Evolutionary conservation across 257 asterid species (phyloP), one percentile per base, ranked within the genome.

Genomic region (Solanum virginianum): DNA sequence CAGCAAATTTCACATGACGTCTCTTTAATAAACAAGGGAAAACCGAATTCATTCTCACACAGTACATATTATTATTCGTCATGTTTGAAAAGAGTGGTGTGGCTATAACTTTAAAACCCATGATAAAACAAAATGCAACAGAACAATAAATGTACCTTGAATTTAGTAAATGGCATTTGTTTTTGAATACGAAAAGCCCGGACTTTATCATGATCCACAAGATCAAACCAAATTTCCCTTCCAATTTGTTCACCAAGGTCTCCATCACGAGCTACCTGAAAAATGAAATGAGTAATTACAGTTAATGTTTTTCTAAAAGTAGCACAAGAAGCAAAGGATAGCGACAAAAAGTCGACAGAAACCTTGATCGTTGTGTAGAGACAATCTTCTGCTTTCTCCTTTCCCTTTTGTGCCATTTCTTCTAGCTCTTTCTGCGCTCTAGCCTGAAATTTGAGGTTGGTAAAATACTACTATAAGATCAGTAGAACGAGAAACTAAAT

Each of bases 121-220:
- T 47, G 53, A 10, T 8, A 47, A 43, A 47, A 47, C 3, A 11
- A 47, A 47, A 62, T 62, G 39, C 8, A 62, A 82, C 59, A 88
- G 4, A 57, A 51, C 36, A 60, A 22, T 75, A 62, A 63, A 71
- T 82, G 36, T 90, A 95, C 98, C 98, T 93, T 95, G 81, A 95
- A 93, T 86, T 85, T 60, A 82, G 82, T 90, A 86, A 95, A 94
- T n/a, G 95, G 85, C 43, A 85, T 85, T 60, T 94, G 93, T 84
- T 95, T 95, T 92, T 91, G 95, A 85, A 95, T 93, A 55, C 95
- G 93, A 39, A 93, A 95, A 77, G 85, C 84, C 69, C 88, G 93
- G 88, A 93, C 97, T 92, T 92, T 92, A 80, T 93, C 97, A 90
- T 95, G 98, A 89, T 95, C 95, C 70, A 95, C 97, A 66, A 93